Base-by-base conservation (phyloP, 352 stramenopile genomes). In the Globisporangium polare region DNA sequence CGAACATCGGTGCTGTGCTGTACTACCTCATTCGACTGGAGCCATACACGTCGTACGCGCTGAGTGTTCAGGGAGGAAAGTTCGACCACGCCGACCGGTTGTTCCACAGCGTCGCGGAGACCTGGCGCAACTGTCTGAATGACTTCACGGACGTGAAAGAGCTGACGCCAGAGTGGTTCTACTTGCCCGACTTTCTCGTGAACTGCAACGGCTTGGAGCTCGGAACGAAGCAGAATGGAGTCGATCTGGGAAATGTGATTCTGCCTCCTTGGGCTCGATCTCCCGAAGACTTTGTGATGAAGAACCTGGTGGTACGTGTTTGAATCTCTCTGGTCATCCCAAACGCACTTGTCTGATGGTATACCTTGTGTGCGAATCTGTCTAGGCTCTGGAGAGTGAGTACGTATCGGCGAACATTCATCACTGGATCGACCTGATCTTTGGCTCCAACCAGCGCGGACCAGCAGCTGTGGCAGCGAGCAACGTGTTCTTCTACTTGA, bases 11-110 rank as follows among this genome's bases (percentile, higher is more conserved):
- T 0, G 97, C 98, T 66, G 97, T 99, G 6, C 83, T 99, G 5
- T 98, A 99, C 74, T 99, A 99, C 71, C 76, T 99, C 27, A 93
- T 99, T 72, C 92, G 98, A 9, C 69, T 99, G n/a, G 97, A 99
- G 72, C 97, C 97, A 12, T 99, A 99, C 75, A 98, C 95, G 5
- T 88, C 95, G 26, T 89, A 99, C 51, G 90, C 95, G 8, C 52
- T 98, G 46, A 90, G 83, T 47, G 76, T 99, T 1, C 97, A 99
- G 80, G 97, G 94, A 53, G 97, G 97, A 10, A 94, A 94, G 33
- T 97, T 98, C 58, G 95, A 98, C 61, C 90, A 96, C 52, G 80
- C 94, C 4, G 95, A 98, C 39, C 88, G 95, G 4, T 73, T 98
- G 37, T 98, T 98, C 69, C 80, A 97, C 62, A 96, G 80, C 13